These are phyloP conservation scores for Aspergillus sp. DNA, from an alignment of 2,329 filamentous ascomycete species.

Conservation along the genomic window DNA sequence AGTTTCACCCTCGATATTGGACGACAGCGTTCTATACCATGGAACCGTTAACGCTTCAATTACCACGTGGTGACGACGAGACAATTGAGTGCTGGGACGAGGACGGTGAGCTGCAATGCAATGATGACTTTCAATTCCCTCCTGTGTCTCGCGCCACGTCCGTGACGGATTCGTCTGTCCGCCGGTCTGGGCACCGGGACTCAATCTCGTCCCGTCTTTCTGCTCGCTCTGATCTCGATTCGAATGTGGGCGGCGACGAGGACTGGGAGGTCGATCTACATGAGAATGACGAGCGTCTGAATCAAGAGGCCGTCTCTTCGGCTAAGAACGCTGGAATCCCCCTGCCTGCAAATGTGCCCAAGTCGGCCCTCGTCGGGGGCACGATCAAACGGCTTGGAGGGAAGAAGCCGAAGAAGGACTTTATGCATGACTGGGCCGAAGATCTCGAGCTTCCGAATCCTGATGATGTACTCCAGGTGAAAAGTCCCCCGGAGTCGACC, in stretches of 20 bases:
- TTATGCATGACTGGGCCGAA: conserved; percentile 73
- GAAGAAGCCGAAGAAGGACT: conserved; percentile 60
- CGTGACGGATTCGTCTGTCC: conserved; percentile 34
- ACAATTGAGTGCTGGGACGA: conserved; percentile 43
- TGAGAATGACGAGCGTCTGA: conserved; percentile 75
- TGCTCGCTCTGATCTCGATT: conserved; percentile 72
- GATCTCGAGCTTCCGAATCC: conserved; percentile 60
- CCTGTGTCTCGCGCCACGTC: conserved; percentile 38
- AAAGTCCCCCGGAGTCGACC: conserved; percentile 48
- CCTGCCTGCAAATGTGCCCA: conserved; percentile 74
- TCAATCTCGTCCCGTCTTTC: conserved; percentile 75
- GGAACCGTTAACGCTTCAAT: conserved; percentile 28
- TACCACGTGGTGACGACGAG: conserved; percentile 25
- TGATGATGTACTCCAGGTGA: conserved; percentile 53
- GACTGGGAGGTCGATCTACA: conserved; percentile 81
- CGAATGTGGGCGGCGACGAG: conserved; percentile 62
- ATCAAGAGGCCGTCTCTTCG: conserved; percentile 73
- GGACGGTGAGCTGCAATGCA: conserved; percentile 39
- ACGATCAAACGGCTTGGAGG: conserved; percentile 84
- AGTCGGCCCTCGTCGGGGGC: conserved; percentile 81
- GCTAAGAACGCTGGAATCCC: conserved; percentile 87
- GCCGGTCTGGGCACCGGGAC: conserved; percentile 49
- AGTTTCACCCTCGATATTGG: background rate
- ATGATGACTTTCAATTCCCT: conserved; percentile 38
- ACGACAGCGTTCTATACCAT: conserved; percentile 19